phyloP scores from a whole-genome alignment of 306 rosid genomes.

The Cicer arietinum region DNA sequence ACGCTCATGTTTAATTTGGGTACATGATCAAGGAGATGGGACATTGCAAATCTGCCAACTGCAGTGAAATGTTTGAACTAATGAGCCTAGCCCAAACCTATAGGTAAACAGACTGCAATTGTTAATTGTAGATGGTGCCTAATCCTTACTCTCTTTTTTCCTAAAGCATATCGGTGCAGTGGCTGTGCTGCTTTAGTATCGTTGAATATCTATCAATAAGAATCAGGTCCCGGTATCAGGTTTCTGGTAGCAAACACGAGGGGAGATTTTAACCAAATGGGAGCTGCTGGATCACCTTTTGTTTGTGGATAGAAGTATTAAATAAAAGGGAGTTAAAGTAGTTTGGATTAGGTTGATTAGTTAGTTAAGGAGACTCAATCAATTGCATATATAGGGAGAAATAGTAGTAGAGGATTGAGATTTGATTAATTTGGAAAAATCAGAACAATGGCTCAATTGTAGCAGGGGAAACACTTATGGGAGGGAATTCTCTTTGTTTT shows the following conservation, averaged over 20 bases:
- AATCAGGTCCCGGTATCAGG: background rate
- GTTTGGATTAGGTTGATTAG: background rate
- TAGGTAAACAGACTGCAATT: background rate
- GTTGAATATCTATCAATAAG: background rate
- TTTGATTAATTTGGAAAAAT: background rate
- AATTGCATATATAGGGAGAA: background rate
- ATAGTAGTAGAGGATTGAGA: background rate
- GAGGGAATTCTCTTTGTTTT: slow-evolving; percentile 5
- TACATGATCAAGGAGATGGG: background rate
- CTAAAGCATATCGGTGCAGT: background rate
- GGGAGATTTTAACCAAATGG: slow-evolving; percentile 4
- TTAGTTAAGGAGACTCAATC: background rate
- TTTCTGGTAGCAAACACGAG: background rate
- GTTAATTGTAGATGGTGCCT: background rate
- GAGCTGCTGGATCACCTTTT: background rate
- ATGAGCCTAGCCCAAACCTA: background rate
- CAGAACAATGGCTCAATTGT: background rate
- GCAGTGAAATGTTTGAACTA: slow-evolving; percentile 6
- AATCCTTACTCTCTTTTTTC: background rate
- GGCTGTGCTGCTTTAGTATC: background rate
- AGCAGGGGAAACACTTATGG: background rate
- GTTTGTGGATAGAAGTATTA: background rate
- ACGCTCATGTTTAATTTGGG: background rate
- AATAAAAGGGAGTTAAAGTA: background rate
- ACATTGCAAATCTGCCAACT: background rate